Evolutionary conservation across 2,329 filamentous ascomycete species (phyloP), one percentile per base, ranked within the genome.

Genomic region (Sclerotinia trifoliorum): DNA sequence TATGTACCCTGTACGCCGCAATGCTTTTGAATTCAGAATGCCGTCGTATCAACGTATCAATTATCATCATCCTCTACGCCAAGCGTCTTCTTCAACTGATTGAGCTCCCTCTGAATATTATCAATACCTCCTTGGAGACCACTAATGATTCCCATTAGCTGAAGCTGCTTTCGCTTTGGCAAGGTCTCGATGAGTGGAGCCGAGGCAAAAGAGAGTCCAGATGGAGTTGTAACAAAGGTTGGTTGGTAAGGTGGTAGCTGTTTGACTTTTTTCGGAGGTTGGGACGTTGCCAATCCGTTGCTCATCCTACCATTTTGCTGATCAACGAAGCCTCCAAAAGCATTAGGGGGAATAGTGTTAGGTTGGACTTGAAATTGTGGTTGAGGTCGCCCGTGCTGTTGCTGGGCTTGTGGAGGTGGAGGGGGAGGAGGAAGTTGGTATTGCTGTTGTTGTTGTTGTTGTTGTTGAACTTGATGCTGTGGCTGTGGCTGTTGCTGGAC

Each of bases 121-220:
- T 76, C 72, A 71, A 77, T 77, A 7, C 76, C 76, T 11, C 74
- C 72, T 51, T 77, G 74, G n/a, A 77, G 64, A 1, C 76, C 76
- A 67, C 73, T 75, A 5, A 77, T 66, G 13, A 77, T 66, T 7
- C 74, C 74, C 65, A 76, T 77, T 35, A 77, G 71, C 49, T 77
- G 75, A 52, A 75, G 69, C 63, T 77, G 76, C 64, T 77, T 77
- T 57, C 66, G 70, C 60, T 75, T 77, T 2, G 76, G 75, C 44
- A 77, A 57, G 11, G 68, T 73, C 55, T 77, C 75, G 51, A 77
- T 77, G 11, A 76, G 60, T n/a, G 75, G 71, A 29, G 65, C 54
- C 46, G 72, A 32, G 26, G 60, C 60, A 51, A 63, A 63, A 17
- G 49, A 26, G 24, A 57, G 24, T 32, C 62, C 60, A 26, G 48